phyloP scores from a whole-genome alignment of 257 asterid species.

The Fraxinus pennsylvanica region DNA sequence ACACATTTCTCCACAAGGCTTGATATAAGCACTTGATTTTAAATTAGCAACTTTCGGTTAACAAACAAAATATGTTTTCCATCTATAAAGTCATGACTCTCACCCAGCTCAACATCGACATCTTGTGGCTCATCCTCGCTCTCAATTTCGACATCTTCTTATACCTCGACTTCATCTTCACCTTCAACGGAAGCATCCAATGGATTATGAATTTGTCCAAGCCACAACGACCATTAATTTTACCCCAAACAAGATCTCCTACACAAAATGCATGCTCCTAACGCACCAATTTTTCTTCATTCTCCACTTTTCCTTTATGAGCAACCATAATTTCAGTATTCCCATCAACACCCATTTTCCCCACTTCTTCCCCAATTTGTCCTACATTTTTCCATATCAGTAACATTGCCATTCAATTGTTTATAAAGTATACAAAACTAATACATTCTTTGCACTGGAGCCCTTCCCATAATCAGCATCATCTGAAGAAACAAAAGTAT shows the following conservation, averaged over 20 bases:
- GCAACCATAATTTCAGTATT: background rate
- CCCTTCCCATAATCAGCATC: background rate
- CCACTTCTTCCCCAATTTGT: background rate
- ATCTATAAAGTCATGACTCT: constrained; percentile 32
- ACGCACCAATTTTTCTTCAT: too few relatives aligned
- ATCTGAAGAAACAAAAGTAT: background rate
- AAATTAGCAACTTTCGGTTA: constrained; percentile 74
- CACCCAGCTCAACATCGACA: too few relatives aligned
- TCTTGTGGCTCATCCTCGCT: too few relatives aligned
- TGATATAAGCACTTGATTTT: constrained; percentile 52
- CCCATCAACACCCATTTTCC: background rate
- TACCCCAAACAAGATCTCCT: too few relatives aligned
- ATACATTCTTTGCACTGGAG: background rate
- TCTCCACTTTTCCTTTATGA: constrained; percentile 10
- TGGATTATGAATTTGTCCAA: too few relatives aligned
- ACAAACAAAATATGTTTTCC: constrained; percentile 86
- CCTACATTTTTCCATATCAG: background rate
- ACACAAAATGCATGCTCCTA: too few relatives aligned
- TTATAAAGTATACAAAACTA: background rate
- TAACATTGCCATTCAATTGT: background rate
- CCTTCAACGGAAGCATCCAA: too few relatives aligned
- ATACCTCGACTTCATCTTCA: background rate
- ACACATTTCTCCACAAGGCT: constrained; percentile 57
- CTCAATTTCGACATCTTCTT: too few relatives aligned
- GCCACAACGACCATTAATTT: too few relatives aligned